phyloP scores from a whole-genome alignment of 129 eudicot species.

The Artemisia argyi region DNA sequence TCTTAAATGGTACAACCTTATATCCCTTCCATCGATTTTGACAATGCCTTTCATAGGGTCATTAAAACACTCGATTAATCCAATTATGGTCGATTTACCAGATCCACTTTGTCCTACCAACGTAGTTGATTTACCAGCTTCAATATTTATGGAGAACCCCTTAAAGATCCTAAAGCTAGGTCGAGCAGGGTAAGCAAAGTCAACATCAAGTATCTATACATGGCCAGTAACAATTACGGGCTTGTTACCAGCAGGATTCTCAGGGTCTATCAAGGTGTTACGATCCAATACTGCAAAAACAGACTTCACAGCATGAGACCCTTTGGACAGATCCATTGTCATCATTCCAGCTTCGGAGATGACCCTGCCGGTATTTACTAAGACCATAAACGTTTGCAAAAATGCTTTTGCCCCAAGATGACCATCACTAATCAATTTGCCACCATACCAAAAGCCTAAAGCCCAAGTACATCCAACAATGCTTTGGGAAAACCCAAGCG shows the following conservation, averaged over 20 bases:
- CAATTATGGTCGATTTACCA: constrained; percentile 82
- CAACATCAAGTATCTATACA: constrained; percentile 50
- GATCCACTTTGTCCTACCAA: constrained; percentile 90
- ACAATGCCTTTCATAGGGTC: constrained; percentile 67
- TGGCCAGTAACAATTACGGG: constrained; percentile 52
- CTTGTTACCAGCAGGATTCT: constrained; percentile 47
- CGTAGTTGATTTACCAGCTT: constrained; percentile 79
- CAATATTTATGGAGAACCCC: constrained; percentile 59
- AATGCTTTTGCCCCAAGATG: constrained; percentile 43
- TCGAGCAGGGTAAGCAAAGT: constrained; percentile 72
- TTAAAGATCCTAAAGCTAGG: constrained; percentile 56
- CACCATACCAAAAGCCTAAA: constrained; percentile 80
- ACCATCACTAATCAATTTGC: constrained; percentile 50
- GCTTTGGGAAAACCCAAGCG: constrained; percentile 66
- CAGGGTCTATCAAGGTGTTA: constrained; percentile 55
- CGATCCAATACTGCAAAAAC: constrained; percentile 70
- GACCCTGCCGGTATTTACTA: constrained; percentile 69
- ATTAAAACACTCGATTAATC: constrained; percentile 68
- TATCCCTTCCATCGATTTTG: constrained; percentile 70
- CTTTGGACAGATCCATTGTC: constrained; percentile 80
- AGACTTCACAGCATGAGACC: constrained; percentile 57
- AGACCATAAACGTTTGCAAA: constrained; percentile 57
- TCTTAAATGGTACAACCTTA: constrained; percentile 62
- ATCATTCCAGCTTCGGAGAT: constrained; percentile 77
- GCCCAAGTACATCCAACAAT: constrained; percentile 55